Conservation (phyloP, 306 rosid genomes). For the Pyrus communis region DNA sequence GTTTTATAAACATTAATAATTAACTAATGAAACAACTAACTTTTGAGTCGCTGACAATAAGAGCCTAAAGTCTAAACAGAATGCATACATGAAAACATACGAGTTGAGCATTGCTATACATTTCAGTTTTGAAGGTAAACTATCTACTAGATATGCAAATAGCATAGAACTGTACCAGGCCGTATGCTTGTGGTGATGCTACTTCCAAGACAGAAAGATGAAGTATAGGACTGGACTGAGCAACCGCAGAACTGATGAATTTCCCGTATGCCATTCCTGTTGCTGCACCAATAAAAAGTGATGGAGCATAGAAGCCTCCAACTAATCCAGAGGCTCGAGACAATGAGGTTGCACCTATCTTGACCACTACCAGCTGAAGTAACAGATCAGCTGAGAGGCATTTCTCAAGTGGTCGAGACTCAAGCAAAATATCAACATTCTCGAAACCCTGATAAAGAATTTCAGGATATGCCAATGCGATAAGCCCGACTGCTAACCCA, state of each 20-base stretch:
- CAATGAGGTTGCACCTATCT: conserved; percentile 80
- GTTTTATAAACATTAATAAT: no score
- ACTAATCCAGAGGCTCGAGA: conserved; percentile 91
- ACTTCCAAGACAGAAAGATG: conserved; percentile 74
- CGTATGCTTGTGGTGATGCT: conserved; percentile 92
- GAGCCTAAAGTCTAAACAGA: no score
- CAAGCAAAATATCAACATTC: conserved; percentile 84
- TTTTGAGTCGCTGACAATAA: no score
- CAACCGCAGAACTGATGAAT: conserved; percentile 48
- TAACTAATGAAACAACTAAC: no score
- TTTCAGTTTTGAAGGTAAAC: conserved; percentile 11
- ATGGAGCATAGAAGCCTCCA: conserved; percentile 94
- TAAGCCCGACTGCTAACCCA: conserved; percentile 71
- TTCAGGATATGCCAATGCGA: conserved; percentile 88
- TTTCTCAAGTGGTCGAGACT: conserved; percentile 78
- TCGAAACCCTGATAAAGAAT: conserved; percentile 94
- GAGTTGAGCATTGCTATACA: conserved; percentile 10
- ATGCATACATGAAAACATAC: background rate
- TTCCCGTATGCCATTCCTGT: conserved; percentile 94
- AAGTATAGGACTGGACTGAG: conserved; percentile 45
- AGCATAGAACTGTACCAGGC: conserved; percentile 62
- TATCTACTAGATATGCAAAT: conserved; percentile 8
- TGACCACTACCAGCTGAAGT: conserved; percentile 73
- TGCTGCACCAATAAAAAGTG: conserved; percentile 93
- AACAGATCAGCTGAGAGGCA: conserved; percentile 64